Conservation (phyloP, 495 filamentous ascomycete genomes). For the Aspergillus cavernicola region DNA sequence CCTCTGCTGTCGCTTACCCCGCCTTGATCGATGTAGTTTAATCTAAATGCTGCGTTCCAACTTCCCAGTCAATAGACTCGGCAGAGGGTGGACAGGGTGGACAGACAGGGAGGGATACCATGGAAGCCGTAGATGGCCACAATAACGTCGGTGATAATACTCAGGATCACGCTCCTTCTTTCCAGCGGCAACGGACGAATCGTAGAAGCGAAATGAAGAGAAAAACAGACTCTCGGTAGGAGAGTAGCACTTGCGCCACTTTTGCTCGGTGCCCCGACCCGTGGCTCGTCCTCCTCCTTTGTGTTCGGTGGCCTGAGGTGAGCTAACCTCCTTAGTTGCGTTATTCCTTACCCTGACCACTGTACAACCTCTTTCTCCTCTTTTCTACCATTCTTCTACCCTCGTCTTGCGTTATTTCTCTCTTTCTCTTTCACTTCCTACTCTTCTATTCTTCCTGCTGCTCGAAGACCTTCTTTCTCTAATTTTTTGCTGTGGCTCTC, state of each 20-base stretch:
- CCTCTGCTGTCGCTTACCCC: conserved; percentile 15
- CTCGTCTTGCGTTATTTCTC: neutral
- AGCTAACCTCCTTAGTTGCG: conserved; percentile 20
- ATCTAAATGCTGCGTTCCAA: neutral
- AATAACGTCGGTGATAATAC: neutral
- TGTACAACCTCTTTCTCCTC: conserved; percentile 23
- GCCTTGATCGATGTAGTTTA: conserved; percentile 15
- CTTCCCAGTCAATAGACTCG: neutral
- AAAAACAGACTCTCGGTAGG: conserved; percentile 13
- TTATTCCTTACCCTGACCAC: conserved; percentile 13
- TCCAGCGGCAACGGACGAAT: neutral
- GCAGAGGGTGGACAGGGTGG: neutral
- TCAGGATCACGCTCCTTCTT: conserved; percentile 5
- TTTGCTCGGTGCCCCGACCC: conserved; percentile 22
- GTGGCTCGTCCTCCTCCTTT: conserved; percentile 26
- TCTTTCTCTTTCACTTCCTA: conserved; percentile 8
- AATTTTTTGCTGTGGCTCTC: too few species aligned
- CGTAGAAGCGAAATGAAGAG: neutral
- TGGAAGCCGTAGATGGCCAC: conserved; percentile 5
- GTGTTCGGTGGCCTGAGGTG: conserved; percentile 24
- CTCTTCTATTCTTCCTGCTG: conserved; percentile 4
- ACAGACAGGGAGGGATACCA: neutral
- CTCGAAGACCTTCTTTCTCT: too few species aligned
- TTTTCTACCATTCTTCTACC: conserved; percentile 11
- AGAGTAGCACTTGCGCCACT: conserved; percentile 23